phyloP scores from a whole-genome alignment of 495 filamentous ascomycete species.

The Aspergillus sparsus region DNA sequence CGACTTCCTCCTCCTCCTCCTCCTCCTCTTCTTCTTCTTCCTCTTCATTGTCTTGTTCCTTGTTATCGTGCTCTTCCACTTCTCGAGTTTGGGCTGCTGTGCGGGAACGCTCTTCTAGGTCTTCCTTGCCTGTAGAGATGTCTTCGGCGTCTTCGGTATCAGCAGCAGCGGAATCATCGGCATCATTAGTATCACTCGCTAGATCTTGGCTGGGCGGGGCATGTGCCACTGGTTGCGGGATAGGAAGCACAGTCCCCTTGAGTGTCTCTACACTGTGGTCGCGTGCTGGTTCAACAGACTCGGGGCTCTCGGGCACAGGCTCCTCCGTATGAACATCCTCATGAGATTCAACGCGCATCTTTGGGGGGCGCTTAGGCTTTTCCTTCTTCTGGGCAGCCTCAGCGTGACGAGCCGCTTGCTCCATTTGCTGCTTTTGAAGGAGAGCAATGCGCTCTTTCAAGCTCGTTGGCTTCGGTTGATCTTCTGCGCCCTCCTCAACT shows the following conservation, averaged over 20 bases:
- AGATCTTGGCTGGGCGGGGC: conserved; percentile 52
- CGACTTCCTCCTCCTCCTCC: conserved; percentile 88
- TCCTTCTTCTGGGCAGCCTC: conserved; percentile 82
- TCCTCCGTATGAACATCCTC: conserved; percentile 38
- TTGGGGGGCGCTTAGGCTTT: conserved; percentile 78
- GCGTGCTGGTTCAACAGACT: conserved; percentile 52
- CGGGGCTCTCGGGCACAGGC: conserved; percentile 44
- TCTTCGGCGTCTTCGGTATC: conserved; percentile 84
- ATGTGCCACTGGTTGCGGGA: conserved; percentile 43
- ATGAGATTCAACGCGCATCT: conserved; percentile 69
- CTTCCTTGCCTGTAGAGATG: conserved; percentile 70
- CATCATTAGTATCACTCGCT: conserved; percentile 81
- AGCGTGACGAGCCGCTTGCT: conserved; percentile 78
- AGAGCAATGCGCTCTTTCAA: conserved; percentile 93
- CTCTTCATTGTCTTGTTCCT: conserved; percentile 49
- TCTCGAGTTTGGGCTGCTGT: conserved; percentile 23
- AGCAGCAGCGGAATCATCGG: conserved; percentile 83
- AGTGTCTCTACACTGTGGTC: conserved; percentile 61
- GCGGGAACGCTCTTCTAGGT: conserved; percentile 59
- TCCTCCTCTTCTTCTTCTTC: conserved; percentile 65
- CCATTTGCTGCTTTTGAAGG: conserved; percentile 89
- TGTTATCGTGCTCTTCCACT: conserved; percentile 28
- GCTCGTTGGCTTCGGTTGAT: conserved; percentile 84
- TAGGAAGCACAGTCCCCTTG: conserved; percentile 47
- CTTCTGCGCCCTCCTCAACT: conserved; percentile 60